phyloP scores from a whole-genome alignment of 352 stramenopile species.

The Phytophthora melonis region DNA sequence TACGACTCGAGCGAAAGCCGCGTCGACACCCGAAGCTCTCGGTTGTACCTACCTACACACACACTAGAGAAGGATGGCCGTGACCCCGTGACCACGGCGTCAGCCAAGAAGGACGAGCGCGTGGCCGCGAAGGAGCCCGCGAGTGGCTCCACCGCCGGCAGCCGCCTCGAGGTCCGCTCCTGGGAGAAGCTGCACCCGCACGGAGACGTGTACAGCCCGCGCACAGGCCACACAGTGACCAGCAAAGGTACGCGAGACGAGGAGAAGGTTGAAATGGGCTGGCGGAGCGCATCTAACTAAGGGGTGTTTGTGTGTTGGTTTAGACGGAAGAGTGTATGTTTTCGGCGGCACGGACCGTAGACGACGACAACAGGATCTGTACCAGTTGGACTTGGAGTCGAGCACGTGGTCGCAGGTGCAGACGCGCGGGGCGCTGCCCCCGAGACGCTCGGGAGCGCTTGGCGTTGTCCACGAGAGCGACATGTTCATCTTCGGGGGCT shows the following conservation, averaged over 20 bases:
- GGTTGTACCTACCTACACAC: conserved; percentile 29
- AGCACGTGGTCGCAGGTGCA: conserved; percentile 82
- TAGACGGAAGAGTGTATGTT: conserved; percentile 81
- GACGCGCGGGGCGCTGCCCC: conserved; percentile 67
- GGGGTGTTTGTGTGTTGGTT: not conserved
- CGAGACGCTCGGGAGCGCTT: conserved; percentile 79
- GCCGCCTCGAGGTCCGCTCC: conserved; percentile 70
- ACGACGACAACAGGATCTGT: conserved; percentile 85
- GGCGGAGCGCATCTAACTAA: not conserved
- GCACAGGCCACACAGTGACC: conserved; percentile 88
- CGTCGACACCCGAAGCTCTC: conserved; percentile 34
- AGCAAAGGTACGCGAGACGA: conserved; percentile 58
- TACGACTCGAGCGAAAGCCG: conserved; percentile 46
- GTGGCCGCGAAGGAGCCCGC: conserved; percentile 5
- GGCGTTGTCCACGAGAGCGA: conserved; percentile 81
- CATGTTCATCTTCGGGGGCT: conserved; percentile 93
- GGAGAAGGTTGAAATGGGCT: not conserved
- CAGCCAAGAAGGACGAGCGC: conserved; percentile 20
- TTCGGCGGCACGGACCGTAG: conserved; percentile 88
- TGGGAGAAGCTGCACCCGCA: conserved; percentile 82
- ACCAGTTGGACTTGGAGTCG: conserved; percentile 77
- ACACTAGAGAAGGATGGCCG: conserved; percentile 22
- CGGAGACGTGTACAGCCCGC: conserved; percentile 84
- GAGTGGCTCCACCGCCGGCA: conserved; percentile 19
- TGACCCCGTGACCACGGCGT: conserved; percentile 22